phyloP scores from a whole-genome alignment of 1,139 yeast genomes.

The Waltiozyma sp. region DNA sequence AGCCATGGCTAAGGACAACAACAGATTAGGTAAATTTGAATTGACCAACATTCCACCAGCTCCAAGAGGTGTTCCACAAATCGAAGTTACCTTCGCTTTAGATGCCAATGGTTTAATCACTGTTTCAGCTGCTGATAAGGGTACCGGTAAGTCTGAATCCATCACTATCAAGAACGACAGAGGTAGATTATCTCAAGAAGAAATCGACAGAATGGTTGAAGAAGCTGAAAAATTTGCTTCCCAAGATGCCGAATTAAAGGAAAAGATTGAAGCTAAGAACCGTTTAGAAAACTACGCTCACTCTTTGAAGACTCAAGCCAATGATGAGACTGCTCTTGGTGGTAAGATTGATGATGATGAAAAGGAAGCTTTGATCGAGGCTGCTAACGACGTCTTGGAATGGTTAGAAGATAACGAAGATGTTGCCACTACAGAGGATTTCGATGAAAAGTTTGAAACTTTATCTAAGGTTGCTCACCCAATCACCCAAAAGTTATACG shows the following conservation, averaged over 20 bases:
- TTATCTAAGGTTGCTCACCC: constrained; percentile 82
- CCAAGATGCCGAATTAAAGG: constrained; percentile 74
- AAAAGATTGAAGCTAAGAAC: constrained; percentile 80
- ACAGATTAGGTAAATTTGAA: constrained; percentile 88
- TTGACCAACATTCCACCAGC: constrained; percentile 91
- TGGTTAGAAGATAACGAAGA: constrained; percentile 81
- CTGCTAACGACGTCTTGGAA: constrained; percentile 76
- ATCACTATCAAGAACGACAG: constrained; percentile 94
- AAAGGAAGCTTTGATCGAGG: constrained; percentile 81
- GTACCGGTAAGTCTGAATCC: constrained; percentile 89
- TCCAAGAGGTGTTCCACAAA: constrained; percentile 94
- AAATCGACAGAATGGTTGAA: constrained; percentile 88
- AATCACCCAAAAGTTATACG: constrained; percentile 85
- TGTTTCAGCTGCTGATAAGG: constrained; percentile 91
- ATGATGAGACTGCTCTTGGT: constrained; percentile 49
- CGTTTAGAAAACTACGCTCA: constrained; percentile 83
- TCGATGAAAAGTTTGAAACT: constrained; percentile 86
- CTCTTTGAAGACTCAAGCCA: constrained; percentile 67
- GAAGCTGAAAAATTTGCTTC: constrained; percentile 88
- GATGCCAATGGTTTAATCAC: constrained; percentile 91
- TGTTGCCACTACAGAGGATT: constrained; percentile 82
- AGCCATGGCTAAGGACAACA: constrained; percentile 88
- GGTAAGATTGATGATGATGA: constrained; percentile 82
- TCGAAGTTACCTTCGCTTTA: constrained; percentile 85
- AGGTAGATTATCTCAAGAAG: constrained; percentile 89